Percentiles rank a stretch among this genome's conserved stretches.
These are phyloP conservation scores for Debaryomyces nepalensis DNA, from an alignment of 1,139 yeast species.

Conservation along the genomic window DNA sequence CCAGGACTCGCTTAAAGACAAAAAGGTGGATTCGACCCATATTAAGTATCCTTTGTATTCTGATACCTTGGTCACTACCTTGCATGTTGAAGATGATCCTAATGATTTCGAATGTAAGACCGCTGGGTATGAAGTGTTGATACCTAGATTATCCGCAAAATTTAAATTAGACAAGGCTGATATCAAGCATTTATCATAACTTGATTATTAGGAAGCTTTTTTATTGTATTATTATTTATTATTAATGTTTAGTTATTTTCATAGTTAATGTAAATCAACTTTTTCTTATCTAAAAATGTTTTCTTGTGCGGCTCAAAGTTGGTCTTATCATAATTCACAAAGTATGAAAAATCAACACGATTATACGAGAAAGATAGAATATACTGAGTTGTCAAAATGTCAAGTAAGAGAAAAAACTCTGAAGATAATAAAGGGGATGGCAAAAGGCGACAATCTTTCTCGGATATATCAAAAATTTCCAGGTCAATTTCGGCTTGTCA, in stretches of 20 bases:
- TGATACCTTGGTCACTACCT: slow-evolving; percentile 66
- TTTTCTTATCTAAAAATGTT: slow-evolving; percentile 4
- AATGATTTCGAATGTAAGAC: slow-evolving; percentile 57
- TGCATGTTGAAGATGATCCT: slow-evolving; percentile 73
- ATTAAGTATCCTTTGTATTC: slow-evolving; percentile 56
- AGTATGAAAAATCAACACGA: slow-evolving; percentile 3
- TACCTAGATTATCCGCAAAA: slow-evolving; percentile 60
- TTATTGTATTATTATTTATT: slow-evolving; percentile 5
- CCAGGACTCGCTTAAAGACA: slow-evolving; percentile 15
- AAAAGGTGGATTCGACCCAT: slow-evolving; percentile 25
- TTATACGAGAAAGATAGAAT: no score
- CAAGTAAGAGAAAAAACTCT: slow-evolving; percentile 11
- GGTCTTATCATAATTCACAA: slow-evolving; percentile 5
- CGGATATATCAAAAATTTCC: slow-evolving; percentile 34
- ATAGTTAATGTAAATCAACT: not conserved
- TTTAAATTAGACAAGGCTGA: slow-evolving; percentile 36
- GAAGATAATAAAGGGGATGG: slow-evolving; percentile 10
- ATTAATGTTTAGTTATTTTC: slow-evolving; percentile 1
- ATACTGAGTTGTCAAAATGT: no score
- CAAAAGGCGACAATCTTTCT: slow-evolving; percentile 6
- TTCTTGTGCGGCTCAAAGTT: slow-evolving; percentile 5
- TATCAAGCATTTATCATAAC: slow-evolving; percentile 37
- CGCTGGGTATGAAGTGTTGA: slow-evolving; percentile 66
- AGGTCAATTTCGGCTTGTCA: slow-evolving; percentile 80
- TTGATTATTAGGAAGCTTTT: not conserved